A percentile compares a stretch with the other conserved stretches of the same genome.
Conservation (phyloP, 805 yeast genomes). For the Komagataella ulmi region DNA sequence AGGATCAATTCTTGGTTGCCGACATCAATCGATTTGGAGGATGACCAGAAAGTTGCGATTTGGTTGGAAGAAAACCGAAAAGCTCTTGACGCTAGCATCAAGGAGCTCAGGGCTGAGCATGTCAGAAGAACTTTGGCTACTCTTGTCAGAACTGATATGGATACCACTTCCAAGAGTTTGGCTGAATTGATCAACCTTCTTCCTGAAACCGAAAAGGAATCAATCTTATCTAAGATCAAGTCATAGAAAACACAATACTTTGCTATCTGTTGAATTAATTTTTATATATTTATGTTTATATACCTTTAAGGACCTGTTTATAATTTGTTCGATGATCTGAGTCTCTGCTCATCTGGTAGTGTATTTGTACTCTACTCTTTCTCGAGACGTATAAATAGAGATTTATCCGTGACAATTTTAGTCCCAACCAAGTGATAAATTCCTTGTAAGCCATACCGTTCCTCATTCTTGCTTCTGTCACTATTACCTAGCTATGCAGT, state of each 20-base stretch:
- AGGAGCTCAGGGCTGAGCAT: constrained; percentile 51
- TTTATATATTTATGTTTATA: neutral
- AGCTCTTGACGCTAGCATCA: constrained; percentile 44
- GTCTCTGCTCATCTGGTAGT: neutral
- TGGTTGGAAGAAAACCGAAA: constrained; percentile 78
- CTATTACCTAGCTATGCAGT: constrained; percentile 1
- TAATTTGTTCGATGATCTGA: neutral
- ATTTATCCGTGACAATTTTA: neutral
- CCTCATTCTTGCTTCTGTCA: neutral
- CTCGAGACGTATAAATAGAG: neutral
- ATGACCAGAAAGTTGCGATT: constrained; percentile 67
- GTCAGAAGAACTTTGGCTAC: constrained; percentile 53
- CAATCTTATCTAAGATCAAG: neutral
- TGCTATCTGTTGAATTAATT: constrained; percentile 14
- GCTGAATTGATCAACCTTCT: constrained; percentile 39
- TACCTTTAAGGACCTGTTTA: neutral
- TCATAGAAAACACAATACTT: neutral
- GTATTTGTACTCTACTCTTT: neutral
- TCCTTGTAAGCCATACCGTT: neutral
- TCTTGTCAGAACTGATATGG: constrained; percentile 38
- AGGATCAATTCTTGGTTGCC: constrained; percentile 85
- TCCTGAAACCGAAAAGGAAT: constrained; percentile 38
- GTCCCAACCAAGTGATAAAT: neutral
- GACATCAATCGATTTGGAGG: constrained; percentile 46
- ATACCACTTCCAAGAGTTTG: constrained; percentile 39